phyloP scores from a whole-genome alignment of 768 basidiomycete species.

The Fomitopsis serialis region DNA sequence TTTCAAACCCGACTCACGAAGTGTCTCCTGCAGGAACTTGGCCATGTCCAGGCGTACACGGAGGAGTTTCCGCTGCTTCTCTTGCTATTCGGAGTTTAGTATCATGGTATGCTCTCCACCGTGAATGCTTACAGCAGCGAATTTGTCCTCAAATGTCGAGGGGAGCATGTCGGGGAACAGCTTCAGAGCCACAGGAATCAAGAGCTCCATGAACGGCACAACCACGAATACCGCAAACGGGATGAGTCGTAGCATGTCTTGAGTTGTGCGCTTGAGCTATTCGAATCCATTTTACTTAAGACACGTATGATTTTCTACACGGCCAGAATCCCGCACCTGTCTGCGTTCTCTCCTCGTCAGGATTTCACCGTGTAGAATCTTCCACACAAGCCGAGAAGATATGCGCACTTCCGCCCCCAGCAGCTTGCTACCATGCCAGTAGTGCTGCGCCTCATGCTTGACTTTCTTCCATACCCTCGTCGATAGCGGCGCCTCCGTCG shows the following conservation, averaged over 20 bases:
- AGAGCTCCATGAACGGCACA: conserved; percentile 97
- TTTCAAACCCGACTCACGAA: conserved; percentile 90
- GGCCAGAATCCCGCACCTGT: conserved; percentile 50
- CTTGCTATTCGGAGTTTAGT: conserved; percentile 52
- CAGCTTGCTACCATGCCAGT: conserved; percentile 95
- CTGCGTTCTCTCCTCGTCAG: conserved; percentile 90
- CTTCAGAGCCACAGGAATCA: conserved; percentile 93
- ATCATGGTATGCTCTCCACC: background rate
- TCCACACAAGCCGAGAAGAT: conserved; percentile 81
- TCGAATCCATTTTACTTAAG: background rate
- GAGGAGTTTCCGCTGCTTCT: conserved; percentile 93
- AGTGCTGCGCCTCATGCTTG: conserved; percentile 94
- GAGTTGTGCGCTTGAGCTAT: conserved; percentile 88
- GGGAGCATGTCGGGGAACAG: conserved; percentile 99
- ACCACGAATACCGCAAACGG: conserved; percentile 94
- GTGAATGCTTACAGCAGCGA: conserved; percentile 64
- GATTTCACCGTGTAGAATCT: conserved; percentile 85
- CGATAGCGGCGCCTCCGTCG: conserved; percentile 40
- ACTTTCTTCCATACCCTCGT: conserved; percentile 84
- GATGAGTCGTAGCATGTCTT: conserved; percentile 86
- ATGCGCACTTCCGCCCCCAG: conserved; percentile 93
- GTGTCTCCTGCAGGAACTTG: conserved; percentile 96
- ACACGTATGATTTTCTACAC: no score
- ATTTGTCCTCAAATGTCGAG: conserved; percentile 97
- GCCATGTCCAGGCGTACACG: conserved; percentile 97